A percentile compares a stretch with the other conserved stretches of the same genome.
Conservation (phyloP, 352 stramenopile genomes). For the Sclerospora graminicola region DNA sequence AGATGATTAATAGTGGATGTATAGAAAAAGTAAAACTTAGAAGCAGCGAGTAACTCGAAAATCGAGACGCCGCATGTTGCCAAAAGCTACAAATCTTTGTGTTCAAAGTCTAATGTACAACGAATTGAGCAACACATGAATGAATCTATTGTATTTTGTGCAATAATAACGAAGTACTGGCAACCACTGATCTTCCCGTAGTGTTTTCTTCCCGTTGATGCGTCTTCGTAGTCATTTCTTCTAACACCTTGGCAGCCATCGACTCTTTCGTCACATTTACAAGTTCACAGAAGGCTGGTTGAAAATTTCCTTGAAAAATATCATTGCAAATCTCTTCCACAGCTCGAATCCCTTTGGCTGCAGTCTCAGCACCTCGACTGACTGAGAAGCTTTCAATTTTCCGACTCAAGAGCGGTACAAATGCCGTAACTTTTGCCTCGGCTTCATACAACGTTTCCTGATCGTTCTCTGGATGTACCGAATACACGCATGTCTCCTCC, state of each 20-base stretch:
- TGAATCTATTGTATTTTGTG: too few species aligned
- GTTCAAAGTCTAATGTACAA: too few species aligned
- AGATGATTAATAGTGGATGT: conserved; percentile 9
- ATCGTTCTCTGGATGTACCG: conserved; percentile 42
- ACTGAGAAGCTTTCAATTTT: conserved; percentile 79
- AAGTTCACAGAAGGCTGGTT: conserved; percentile 45
- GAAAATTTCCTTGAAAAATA: conserved; percentile 79
- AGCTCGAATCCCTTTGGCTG: conserved; percentile 66
- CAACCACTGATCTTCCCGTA: not conserved
- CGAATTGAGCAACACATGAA: too few species aligned
- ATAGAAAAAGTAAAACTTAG: conserved; percentile 18
- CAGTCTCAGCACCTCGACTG: conserved; percentile 57
- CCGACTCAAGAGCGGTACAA: conserved; percentile 68
- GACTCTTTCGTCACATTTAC: not conserved
- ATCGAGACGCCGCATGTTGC: conserved; percentile 12
- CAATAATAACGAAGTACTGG: not conserved
- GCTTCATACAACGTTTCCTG: conserved; percentile 56
- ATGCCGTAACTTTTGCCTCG: conserved; percentile 70
- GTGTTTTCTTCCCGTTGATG: conserved; percentile 9
- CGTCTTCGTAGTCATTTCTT: not conserved
- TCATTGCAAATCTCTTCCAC: conserved; percentile 78
- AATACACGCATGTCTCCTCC: conserved; percentile 81
- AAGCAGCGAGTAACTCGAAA: conserved; percentile 16
- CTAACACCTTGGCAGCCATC: conserved; percentile 3
- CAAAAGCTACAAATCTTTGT: too few species aligned